Percentiles rank a stretch among this genome's conserved stretches.
phyloP scores from a whole-genome alignment of 148 eudicot genomes.

The Limonium bicolor region DNA sequence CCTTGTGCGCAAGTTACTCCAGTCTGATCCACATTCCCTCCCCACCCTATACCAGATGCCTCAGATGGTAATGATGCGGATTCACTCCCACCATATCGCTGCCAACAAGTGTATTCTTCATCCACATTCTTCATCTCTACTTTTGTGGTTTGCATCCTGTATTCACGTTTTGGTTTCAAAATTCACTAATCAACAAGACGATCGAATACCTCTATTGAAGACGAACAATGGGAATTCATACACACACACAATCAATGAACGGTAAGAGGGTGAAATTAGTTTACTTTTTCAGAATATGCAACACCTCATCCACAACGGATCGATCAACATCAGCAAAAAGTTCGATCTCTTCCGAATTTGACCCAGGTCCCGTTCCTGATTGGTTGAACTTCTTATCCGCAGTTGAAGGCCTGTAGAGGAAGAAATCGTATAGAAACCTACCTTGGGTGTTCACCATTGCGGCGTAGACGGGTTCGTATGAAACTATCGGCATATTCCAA shows the following conservation, averaged over 20 bases:
- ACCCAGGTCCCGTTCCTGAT: slow-evolving; percentile 61
- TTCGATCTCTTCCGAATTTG: slow-evolving; percentile 28
- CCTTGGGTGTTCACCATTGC: slow-evolving; percentile 80
- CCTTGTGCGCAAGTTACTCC: slow-evolving; percentile 55
- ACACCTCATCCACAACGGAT: slow-evolving; percentile 60
- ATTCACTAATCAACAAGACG: neutral
- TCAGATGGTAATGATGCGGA: no score
- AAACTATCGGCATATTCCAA: slow-evolving; percentile 34
- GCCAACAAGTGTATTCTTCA: slow-evolving; percentile 76
- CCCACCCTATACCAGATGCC: slow-evolving; percentile 65
- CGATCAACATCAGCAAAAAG: slow-evolving; percentile 78
- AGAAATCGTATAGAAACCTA: slow-evolving; percentile 77
- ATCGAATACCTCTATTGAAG: neutral
- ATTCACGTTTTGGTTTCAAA: no score
- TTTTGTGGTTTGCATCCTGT: slow-evolving; percentile 72
- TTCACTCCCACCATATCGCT: slow-evolving; percentile 50
- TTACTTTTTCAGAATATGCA: slow-evolving; percentile 56
- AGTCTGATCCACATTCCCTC: slow-evolving; percentile 51
- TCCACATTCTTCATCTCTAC: slow-evolving; percentile 74
- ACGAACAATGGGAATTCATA: no score
- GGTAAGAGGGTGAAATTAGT: no score
- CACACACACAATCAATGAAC: no score
- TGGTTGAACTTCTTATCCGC: slow-evolving; percentile 48
- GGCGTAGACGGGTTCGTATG: slow-evolving; percentile 45
- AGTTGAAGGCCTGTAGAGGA: slow-evolving; percentile 45